A percentile compares a stretch with the other conserved stretches of the same genome.
Evolutionary conservation across 768 basidiomycete species (phyloP).

Genomic region (Mycena galopus): DNA sequence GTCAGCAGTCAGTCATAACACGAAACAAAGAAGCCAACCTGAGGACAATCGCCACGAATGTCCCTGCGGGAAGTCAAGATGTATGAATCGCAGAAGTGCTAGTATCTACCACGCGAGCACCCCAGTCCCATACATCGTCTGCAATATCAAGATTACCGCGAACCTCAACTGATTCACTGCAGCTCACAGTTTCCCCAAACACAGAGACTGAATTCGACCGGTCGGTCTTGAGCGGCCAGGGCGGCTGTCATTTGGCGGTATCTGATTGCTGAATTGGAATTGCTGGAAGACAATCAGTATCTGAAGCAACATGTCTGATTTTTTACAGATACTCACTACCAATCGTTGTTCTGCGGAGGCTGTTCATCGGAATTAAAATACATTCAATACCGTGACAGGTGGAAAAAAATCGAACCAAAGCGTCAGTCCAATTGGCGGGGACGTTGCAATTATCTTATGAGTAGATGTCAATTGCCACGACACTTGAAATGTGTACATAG

Average conservation of each 20-base stretch:
- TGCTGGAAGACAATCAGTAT: slow-evolving; percentile 44
- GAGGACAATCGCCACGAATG: slow-evolving; percentile 69
- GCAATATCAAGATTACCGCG: neutral
- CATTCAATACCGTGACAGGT: slow-evolving; percentile 19
- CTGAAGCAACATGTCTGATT: neutral
- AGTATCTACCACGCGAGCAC: slow-evolving; percentile 60
- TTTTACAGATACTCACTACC: slow-evolving; percentile 57
- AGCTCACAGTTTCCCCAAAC: slow-evolving; percentile 60
- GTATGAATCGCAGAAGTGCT: neutral
- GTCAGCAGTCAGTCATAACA: neutral
- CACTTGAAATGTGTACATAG: neutral
- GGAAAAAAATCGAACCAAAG: neutral
- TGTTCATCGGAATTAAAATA: slow-evolving; percentile 23
- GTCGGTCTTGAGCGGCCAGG: slow-evolving; percentile 56
- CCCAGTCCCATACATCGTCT: slow-evolving; percentile 70
- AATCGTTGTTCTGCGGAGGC: slow-evolving; percentile 55
- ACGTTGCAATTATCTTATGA: slow-evolving; percentile 69
- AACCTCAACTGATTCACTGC: neutral
- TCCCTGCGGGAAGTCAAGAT: slow-evolving; percentile 46
- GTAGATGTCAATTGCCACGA: neutral
- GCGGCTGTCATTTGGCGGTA: slow-evolving; percentile 70
- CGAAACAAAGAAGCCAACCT: slow-evolving; percentile 41
- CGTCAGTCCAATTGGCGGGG: slow-evolving; percentile 65
- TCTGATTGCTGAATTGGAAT: slow-evolving; percentile 70
- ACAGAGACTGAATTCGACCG: slow-evolving; percentile 65